phyloP scores from a whole-genome alignment of 176 grass and related monocot genomes.

The Tuctoria greenei region DNA sequence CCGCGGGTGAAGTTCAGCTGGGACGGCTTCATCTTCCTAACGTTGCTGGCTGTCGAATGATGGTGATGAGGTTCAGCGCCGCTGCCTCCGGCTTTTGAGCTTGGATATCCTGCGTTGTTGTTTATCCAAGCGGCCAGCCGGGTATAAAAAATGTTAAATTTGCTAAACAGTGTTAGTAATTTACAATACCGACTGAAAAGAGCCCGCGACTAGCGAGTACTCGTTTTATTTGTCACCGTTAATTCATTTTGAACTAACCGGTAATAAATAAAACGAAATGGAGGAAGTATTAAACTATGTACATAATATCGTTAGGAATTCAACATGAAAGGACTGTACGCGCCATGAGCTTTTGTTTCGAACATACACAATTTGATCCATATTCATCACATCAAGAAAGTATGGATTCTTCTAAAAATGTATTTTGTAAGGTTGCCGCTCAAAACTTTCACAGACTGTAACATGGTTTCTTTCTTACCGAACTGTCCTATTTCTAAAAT shows the following conservation, averaged over 20 bases:
- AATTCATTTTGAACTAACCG: no score
- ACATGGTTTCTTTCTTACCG: background rate
- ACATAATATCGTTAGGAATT: background rate
- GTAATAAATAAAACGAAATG: no score
- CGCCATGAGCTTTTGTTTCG: background rate
- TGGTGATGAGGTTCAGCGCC: constrained; percentile 28
- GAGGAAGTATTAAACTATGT: background rate
- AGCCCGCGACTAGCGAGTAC: background rate
- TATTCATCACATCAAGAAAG: background rate
- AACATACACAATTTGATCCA: background rate
- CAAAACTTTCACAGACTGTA: background rate
- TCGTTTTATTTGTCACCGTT: no score
- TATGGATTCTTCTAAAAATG: background rate
- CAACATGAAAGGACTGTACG: background rate
- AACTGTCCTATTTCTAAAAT: background rate
- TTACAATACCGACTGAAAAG: background rate
- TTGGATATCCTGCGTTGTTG: constrained; percentile 43
- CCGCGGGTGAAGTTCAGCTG: constrained; percentile 67
- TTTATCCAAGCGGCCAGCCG: constrained; percentile 5
- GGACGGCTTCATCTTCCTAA: constrained; percentile 65
- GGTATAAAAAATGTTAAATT: constrained; percentile 3
- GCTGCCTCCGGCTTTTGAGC: constrained; percentile 42
- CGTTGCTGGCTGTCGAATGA: constrained; percentile 17
- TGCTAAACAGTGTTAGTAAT: background rate
- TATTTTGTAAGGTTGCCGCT: background rate